Evolutionary conservation across 2,329 filamentous ascomycete genomes (phyloP), one percentile per base, ranked within the genome.

Genomic region (Colletotrichum tanaceti): DNA sequence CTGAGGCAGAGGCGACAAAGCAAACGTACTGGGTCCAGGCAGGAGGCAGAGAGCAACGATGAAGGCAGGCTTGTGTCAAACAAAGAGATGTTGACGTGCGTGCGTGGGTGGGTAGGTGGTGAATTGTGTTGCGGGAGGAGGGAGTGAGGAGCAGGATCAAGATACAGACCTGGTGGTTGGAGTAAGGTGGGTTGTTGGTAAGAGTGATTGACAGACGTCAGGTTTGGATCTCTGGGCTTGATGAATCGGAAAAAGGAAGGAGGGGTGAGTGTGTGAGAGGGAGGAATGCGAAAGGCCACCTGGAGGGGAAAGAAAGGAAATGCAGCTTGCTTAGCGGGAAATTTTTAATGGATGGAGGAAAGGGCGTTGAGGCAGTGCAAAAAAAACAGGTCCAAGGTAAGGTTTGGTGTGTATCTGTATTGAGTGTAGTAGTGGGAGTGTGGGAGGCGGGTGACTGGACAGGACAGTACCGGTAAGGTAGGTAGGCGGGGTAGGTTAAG

Each of bases 321-420:
- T 60, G 20, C 32, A 32, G 47, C 47, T 44, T 63, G 59, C 44
- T 43, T 68, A 68, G 65, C 65, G 65, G 65, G 54, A 43, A 65
- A 54, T 68, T 59, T 68, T 54, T 55, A 57, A 65, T 59, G 65
- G 62, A 49, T 43, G 55, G 54, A 28, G 62, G 55, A 65, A 57
- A 68, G 62, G 65, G 65, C 65, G 65, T 68, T 68, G 62, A 68
- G 65, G 65, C 65, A 68, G 65, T 68, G 65, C 65, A 68, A 68
- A 64, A 67, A 68, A 65, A 65, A 52, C 50, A 55, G 62, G 38
- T 50, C 41, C 62, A 59, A 68, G 61, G 60, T 68, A 68, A 68
- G 65, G 67, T 70, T 70, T 70, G 57, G 58, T 55, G 67, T 70
- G 67, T 70, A 64, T 65, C 49, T 60, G 63, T 66, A 52, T 35